Conservation (phyloP, 768 basidiomycete species). For the Termitomyces sp. region DNA sequence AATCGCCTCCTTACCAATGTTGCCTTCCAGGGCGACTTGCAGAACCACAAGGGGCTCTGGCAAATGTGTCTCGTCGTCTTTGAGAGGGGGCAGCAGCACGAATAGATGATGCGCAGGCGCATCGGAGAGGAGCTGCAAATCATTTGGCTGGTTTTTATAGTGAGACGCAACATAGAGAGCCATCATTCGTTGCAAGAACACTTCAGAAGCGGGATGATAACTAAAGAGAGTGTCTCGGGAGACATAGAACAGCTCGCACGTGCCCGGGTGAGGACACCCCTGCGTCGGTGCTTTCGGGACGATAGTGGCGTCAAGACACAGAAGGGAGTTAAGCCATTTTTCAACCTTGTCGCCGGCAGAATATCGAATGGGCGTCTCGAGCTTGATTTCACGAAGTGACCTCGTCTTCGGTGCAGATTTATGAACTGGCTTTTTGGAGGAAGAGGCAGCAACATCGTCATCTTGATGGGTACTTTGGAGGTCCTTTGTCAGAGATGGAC, state of each 20-base stretch:
- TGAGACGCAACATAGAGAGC: conserved; percentile 95
- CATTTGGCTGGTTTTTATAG: conserved; percentile 99
- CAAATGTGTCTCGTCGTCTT: conserved; percentile 83
- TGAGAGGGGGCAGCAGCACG: conserved; percentile 88
- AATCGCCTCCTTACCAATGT: conserved; percentile 79
- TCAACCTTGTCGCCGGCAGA: conserved; percentile 82
- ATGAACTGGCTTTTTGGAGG: conserved; percentile 47
- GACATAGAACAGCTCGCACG: conserved; percentile 94
- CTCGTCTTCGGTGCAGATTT: conserved; percentile 65
- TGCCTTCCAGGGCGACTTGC: conserved; percentile 94
- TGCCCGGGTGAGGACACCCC: conserved; percentile 91
- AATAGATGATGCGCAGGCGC: conserved; percentile 97
- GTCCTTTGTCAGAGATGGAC: conserved; percentile 71
- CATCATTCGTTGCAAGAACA: conserved; percentile 98
- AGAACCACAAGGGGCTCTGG: conserved; percentile 95
- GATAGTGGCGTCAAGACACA: conserved; percentile 86
- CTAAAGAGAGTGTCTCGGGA: conserved; percentile 95
- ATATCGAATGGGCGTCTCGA: conserved; percentile 94
- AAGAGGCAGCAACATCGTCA: conserved; percentile 26
- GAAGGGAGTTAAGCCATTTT: conserved; percentile 85
- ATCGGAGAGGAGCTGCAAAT: conserved; percentile 94
- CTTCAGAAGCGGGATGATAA: conserved; percentile 95
- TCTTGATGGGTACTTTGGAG: conserved; percentile 31
- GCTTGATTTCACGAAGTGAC: conserved; percentile 86
- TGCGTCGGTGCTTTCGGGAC: conserved; percentile 37